A percentile compares a stretch with the other conserved stretches of the same genome.
Conservation (phyloP, 1,284 basidiomycete species). For the Porodaedalea pini region DNA sequence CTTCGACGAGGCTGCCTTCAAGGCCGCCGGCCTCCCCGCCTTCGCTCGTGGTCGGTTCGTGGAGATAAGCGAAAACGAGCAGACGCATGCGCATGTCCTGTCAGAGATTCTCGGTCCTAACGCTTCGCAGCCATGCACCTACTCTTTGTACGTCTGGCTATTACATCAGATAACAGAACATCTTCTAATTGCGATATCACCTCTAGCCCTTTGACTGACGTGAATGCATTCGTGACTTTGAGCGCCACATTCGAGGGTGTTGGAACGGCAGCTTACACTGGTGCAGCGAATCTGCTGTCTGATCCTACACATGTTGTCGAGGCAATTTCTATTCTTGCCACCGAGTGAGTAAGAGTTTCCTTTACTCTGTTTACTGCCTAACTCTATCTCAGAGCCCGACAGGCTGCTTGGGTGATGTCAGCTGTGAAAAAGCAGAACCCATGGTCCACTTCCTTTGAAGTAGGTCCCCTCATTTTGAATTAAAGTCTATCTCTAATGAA, state of each 20-base stretch:
- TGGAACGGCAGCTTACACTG: constrained; percentile 52
- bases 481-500: background rate
- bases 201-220: constrained; percentile 46
- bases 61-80: constrained; percentile 51
- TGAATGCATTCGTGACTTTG: constrained; percentile 47
- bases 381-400: constrained; percentile 33
- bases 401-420: constrained; percentile 48
- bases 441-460: constrained; percentile 55
- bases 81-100: constrained; percentile 46
- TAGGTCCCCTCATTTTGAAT: constrained; percentile 23
- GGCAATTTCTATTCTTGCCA: constrained; percentile 40
- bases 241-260: constrained; percentile 58
- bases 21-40: constrained; percentile 37
- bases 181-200: constrained; percentile 17
- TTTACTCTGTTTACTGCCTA: background rate
- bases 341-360: constrained; percentile 31
- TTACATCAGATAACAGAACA: constrained; percentile 21
- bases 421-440: constrained; percentile 44
- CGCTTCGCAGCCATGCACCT: constrained; percentile 39
- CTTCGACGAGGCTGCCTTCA: constrained; percentile 41
- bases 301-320: constrained; percentile 36
- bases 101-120: constrained; percentile 38
- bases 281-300: constrained; percentile 44
- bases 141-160: constrained; percentile 31
- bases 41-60: constrained; percentile 42